Evolutionary conservation across 1,284 basidiomycete genomes (phyloP), one percentile per base, ranked within the genome.

Genomic region (Ceratobasidium sp.): DNA sequence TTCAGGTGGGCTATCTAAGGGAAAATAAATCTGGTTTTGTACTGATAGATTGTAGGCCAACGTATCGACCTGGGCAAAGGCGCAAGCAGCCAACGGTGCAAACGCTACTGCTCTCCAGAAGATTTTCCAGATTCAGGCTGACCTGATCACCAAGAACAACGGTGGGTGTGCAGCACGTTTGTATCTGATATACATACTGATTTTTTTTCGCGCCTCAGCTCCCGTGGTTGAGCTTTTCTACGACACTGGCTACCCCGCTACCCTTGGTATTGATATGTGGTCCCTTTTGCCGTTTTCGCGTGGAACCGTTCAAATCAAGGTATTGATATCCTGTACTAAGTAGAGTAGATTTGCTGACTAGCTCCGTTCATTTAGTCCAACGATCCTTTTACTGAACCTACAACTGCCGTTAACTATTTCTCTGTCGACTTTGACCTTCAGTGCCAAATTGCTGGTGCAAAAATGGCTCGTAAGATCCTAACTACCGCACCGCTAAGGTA

Each of bases 211-310:
- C 28, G 64, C 23, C 66, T 10, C 74, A 89, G 89, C 87, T 2
- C 89, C 89, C 3, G 83, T 90, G 23, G 85, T 84, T 4, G 84
- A 85, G 77, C 56, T 85, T 52, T 84, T 83, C 78, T 84, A 81
- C 68, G 85, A 86, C 77, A 84, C 86, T 54, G 86, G 86, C 2
- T 87, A 83, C 76, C 87, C 87, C 40, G 84, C 87, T 71, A 85
- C 82, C 48, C 78, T 89, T 26, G 88, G 88, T 2, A 87, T 90
- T 73, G 84, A 86, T 79, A 86, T 87, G 83, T 90, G 89, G 89
- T 86, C 86, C 67, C 84, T 90, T 12, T 85, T 90, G 7, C 89
- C 89, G 1, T 90, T 90, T 84, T 88, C 87, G 82, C 83, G 89
- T 40, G 89, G 89, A 10, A 86, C 82, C 56, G 87, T 90, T 59